Percentiles rank a stretch among this genome's conserved stretches.
These are phyloP conservation scores for Phytophthora melonis DNA, from an alignment of 352 stramenopile species.

Conservation along the genomic window DNA sequence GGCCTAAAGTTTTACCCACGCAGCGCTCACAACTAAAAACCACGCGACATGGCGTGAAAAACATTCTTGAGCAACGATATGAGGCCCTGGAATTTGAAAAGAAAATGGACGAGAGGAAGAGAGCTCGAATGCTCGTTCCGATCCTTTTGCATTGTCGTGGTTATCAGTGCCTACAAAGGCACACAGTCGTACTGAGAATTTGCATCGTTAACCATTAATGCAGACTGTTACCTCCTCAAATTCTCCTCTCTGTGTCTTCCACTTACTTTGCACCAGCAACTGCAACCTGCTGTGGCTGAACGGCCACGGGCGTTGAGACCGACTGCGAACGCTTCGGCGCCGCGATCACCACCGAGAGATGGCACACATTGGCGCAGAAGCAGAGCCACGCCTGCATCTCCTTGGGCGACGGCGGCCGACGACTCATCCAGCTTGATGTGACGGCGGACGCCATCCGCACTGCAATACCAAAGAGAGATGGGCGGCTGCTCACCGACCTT, in stretches of 20 bases:
- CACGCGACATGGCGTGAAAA: too few species aligned
- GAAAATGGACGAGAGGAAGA: too few species aligned
- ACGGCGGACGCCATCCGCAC: slow-evolving; percentile 35
- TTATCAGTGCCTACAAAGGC: too few species aligned
- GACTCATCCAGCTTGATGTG: slow-evolving; percentile 26
- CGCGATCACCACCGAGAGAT: slow-evolving; percentile 53
- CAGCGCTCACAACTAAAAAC: too few species aligned
- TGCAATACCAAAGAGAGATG: slow-evolving; percentile 58
- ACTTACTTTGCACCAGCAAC: slow-evolving; percentile 26
- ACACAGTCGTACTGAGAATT: too few species aligned
- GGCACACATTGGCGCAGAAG: slow-evolving; percentile 74
- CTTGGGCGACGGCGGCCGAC: slow-evolving; percentile 15
- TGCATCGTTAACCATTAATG: slow-evolving; percentile 17
- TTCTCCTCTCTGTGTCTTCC: neutral
- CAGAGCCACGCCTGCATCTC: slow-evolving; percentile 62
- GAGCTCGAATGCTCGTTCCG: too few species aligned
- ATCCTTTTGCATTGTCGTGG: too few species aligned
- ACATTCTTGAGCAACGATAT: too few species aligned
- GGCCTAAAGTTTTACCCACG: too few species aligned
- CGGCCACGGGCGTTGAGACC: slow-evolving; percentile 5
- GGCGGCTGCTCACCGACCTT: slow-evolving; percentile 30
- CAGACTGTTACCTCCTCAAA: neutral
- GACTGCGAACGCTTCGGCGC: slow-evolving; percentile 14
- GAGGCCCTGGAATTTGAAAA: too few species aligned
- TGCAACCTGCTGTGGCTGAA: slow-evolving; percentile 10